Base-by-base conservation (phyloP, 495 filamentous ascomycete genomes). In the Podospora sp. region DNA sequence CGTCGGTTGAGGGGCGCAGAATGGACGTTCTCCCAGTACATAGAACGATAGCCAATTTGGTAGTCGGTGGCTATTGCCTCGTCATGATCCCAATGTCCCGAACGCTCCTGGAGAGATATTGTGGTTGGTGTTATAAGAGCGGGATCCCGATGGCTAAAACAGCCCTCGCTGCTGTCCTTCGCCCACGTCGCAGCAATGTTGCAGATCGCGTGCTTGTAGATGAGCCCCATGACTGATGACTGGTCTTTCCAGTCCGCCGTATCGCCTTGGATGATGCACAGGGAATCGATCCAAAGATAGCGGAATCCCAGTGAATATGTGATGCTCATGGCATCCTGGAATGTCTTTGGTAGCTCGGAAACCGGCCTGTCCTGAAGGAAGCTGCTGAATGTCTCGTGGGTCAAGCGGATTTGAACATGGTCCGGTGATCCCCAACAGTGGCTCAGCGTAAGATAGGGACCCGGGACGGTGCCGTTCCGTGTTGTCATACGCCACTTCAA, bases 101-200 rank as follows among this genome's bases (percentile, higher is more conserved):
- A 5, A 6, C 16, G 6, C 6, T 53, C 21, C 6, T 18, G 6
- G 22, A 55, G 2, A 2, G 52, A 55, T 6, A 55, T 55, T 4
- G 7, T 55, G 20, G 52, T 55, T 2, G 52, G 52, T 55, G 6
- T n/a, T 11, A 26, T 22, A 9, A 22, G 3, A 14, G 52, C 52
- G 3, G 29, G 29, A 22, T 55, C 52, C n/a, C 52, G 8, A 2
- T 9, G 7, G 52, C 52, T 55, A 22, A 55, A 55, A n/a, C 52
- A 55, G 3, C 52, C 52, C 52, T 55, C 7, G 20, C 52, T 55
- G 7, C 52, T n/a, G 3, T 55, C 52, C 20, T 11, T 22, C 3
- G 52, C 52, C 52, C 52, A 55, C 22, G 52, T 22, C n/a, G 52
- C 52, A 6, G 52, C 52, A 12, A 55, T 55, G 52, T 55, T 55